phyloP scores from a whole-genome alignment of 805 yeast genomes.

The Wickerhamiella azymoides region DNA sequence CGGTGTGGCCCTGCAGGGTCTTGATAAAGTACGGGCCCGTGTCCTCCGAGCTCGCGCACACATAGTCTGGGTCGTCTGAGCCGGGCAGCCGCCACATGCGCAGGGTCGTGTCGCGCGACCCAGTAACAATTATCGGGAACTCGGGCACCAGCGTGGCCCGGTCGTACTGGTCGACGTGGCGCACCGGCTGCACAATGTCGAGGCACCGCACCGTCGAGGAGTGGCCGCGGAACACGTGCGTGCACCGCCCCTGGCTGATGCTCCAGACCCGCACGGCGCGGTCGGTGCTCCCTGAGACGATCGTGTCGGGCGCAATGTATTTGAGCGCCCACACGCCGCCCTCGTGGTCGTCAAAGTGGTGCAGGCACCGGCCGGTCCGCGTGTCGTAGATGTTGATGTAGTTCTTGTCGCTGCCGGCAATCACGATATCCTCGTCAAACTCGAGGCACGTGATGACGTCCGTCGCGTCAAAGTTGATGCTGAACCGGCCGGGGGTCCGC shows the following conservation, averaged over 20 bases:
- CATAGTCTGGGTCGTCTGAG: conserved; percentile 23
- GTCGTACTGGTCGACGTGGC: conserved; percentile 40
- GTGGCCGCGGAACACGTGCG: conserved; percentile 85
- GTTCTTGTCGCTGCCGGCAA: conserved; percentile 85
- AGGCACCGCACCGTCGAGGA: conserved; percentile 86
- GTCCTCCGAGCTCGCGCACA: conserved; percentile 9
- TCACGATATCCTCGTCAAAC: conserved; percentile 77
- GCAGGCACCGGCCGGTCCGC: conserved; percentile 47
- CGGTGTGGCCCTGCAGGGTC: conserved; percentile 60
- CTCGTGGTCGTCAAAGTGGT: conserved; percentile 69
- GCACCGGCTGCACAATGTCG: conserved; percentile 60
- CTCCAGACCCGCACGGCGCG: conserved; percentile 92
- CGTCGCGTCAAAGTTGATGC: conserved; percentile 21
- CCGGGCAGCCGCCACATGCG: conserved; percentile 73
- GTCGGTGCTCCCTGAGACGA: conserved; percentile 91
- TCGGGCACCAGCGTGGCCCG: conserved; percentile 43
- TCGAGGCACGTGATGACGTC: conserved; percentile 91
- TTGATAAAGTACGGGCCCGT: conserved; percentile 53
- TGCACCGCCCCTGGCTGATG: conserved; percentile 66
- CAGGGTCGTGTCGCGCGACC: conserved; percentile 73
- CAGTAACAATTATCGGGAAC: conserved; percentile 65
- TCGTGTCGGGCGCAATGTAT: conserved; percentile 52
- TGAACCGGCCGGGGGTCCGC: conserved; percentile 61
- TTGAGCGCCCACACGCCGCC: conserved; percentile 99
- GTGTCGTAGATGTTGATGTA: conserved; percentile 73